Evolutionary conservation across 2,329 filamentous ascomycete species (phyloP).

Genomic region (Neofusicoccum laricinum): DNA sequence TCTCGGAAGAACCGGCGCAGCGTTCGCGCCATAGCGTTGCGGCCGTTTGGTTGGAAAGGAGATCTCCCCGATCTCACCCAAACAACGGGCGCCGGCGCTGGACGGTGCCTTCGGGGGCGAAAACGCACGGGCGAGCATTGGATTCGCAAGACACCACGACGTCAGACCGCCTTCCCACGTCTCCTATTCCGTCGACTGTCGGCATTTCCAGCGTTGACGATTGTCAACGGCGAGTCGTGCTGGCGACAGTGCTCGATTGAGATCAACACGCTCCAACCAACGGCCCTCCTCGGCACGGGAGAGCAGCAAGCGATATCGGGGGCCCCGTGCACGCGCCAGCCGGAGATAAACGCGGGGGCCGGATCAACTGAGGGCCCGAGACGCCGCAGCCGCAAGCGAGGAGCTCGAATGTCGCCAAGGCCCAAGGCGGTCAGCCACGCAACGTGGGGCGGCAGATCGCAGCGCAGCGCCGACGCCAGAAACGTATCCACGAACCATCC

Average conservation of each 20-base stretch:
- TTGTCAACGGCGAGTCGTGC: background rate
- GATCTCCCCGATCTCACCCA: no score
- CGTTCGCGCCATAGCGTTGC: background rate
- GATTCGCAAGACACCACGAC: background rate
- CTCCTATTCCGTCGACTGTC: background rate
- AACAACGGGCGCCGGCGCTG: no score
- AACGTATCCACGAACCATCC: background rate
- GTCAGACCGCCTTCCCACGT: background rate
- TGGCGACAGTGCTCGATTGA: background rate
- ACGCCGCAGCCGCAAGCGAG: background rate
- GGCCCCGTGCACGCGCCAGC: background rate
- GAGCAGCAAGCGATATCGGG: background rate
- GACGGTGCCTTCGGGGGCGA: no score
- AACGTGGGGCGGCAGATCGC: background rate
- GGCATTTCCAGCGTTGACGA: background rate
- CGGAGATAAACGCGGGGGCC: background rate
- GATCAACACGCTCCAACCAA: no score
- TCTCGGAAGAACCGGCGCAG: background rate
- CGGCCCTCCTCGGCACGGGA: no score
- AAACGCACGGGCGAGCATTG: constrained; percentile 1
- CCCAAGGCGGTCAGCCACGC: background rate
- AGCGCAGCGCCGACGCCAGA: background rate
- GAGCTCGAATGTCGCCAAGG: background rate
- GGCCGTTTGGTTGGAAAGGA: no score
- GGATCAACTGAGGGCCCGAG: background rate